phyloP scores from a whole-genome alignment of 1,284 basidiomycete genomes.

The Rhodotorula sp. region DNA sequence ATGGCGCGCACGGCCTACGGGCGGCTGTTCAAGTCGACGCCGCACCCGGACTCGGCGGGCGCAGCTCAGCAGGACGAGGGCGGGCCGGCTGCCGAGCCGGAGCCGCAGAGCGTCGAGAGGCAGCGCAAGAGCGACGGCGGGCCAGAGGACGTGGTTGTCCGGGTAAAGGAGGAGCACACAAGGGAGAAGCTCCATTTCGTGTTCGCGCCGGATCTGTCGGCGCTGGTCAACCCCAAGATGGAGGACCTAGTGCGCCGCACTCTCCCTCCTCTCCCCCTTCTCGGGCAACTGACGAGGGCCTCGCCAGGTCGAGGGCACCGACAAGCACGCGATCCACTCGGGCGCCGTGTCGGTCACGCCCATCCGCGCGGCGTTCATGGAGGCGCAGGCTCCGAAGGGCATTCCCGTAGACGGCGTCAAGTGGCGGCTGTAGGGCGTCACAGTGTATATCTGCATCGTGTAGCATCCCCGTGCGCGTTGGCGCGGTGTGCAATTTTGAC shows the following conservation, averaged over 20 bases:
- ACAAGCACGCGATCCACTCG: slow-evolving; percentile 69
- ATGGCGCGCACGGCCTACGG: slow-evolving; percentile 77
- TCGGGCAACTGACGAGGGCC: not conserved
- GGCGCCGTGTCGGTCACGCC: slow-evolving; percentile 73
- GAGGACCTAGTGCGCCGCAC: slow-evolving; percentile 58
- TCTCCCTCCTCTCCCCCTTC: not conserved
- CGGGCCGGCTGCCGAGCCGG: slow-evolving; percentile 33
- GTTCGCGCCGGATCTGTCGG: slow-evolving; percentile 74
- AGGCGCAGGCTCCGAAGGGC: slow-evolving; percentile 25
- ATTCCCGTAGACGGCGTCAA: slow-evolving; percentile 11
- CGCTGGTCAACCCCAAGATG: slow-evolving; percentile 65
- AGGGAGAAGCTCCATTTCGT: slow-evolving; percentile 64
- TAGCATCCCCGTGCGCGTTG: not conserved
- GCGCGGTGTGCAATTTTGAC: not conserved
- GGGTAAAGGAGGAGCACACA: slow-evolving; percentile 31
- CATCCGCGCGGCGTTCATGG: slow-evolving; percentile 69
- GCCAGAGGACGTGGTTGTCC: slow-evolving; percentile 2
- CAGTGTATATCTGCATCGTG: not conserved
- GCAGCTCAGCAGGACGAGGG: slow-evolving; percentile 45
- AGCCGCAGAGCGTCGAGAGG: slow-evolving; percentile 4
- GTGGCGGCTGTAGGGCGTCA: slow-evolving; percentile 19
- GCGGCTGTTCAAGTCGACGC: slow-evolving; percentile 65
- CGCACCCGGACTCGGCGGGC: slow-evolving; percentile 32
- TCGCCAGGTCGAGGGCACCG: slow-evolving; percentile 61
- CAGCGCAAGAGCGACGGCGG: not conserved